Base-by-base conservation (phyloP, 73 alveolate species). In the Paramecium bursaria region DNA sequence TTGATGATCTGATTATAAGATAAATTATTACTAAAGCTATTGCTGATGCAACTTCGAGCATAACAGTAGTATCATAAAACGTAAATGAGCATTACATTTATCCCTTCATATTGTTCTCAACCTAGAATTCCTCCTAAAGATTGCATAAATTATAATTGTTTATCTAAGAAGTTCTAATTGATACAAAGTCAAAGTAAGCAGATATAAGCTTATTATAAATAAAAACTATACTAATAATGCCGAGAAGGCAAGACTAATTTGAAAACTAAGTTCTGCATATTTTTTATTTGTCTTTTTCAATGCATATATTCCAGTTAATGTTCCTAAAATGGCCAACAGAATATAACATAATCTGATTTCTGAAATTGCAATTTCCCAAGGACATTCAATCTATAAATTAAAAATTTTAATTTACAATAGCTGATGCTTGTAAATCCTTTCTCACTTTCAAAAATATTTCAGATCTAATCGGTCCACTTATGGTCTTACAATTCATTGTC, bases 341-440 rank as follows among this genome's bases (percentile, higher is more conserved):
- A 76, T 48, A 15, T 75, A 85, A 51, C 91, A 85, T 19, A 85
- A 85, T 85, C 91, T 61, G n/a, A 85, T 35, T 22, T 85, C 91
- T 19, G 91, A 85, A 21, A 85, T 50, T 21, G 91, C 91, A 4
- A 49, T 61, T 25, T 85, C 91, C 91, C 91, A 85, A 11, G 91
- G 85, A 46, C 91, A 85, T 74, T 46, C 74, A 48, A 74, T 74
- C 86, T 74, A n/a, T 1, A 48, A 19, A 46, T 46, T 47, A 15
- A 26, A 11, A 15, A 9, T n/a, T 10, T 48, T 21, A 48, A 22
- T 35, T n/a, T 74, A 74, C 52, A 4, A 48, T 49, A 22, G 88
- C 88, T 75, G 85, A 48, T 4, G 87, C 91, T 85, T 74, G 9
- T 15, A 73, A 48, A 48, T 73, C 87, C 29, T 85, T 85, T 54